These are phyloP conservation scores for Tardiomyces depauwii DNA, from an alignment of 1,139 yeast species.

Conservation along the genomic window DNA sequence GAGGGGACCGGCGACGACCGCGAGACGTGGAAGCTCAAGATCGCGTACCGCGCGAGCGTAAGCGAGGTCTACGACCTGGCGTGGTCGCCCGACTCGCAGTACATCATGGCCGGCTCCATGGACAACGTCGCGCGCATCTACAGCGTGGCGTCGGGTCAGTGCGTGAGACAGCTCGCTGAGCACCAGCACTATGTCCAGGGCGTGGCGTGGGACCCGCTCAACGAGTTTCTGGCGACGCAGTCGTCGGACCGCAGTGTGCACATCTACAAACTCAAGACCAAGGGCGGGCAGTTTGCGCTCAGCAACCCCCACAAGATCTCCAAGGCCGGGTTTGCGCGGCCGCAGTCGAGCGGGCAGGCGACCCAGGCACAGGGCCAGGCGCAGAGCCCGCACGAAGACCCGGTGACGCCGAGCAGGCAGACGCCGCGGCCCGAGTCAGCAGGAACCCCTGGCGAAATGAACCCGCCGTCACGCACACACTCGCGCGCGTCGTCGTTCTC, in stretches of 20 bases:
- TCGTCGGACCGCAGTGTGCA: slow-evolving; percentile 80
- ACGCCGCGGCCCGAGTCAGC: not conserved
- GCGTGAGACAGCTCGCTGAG: slow-evolving; percentile 53
- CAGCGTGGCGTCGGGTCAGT: slow-evolving; percentile 43
- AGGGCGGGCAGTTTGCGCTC: slow-evolving; percentile 29
- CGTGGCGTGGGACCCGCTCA: slow-evolving; percentile 85
- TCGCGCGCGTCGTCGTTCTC: slow-evolving; percentile 6
- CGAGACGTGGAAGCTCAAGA: slow-evolving; percentile 61
- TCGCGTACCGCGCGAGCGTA: slow-evolving; percentile 39
- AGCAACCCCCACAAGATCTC: slow-evolving; percentile 34
- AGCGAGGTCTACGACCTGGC: slow-evolving; percentile 82
- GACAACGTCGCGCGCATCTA: slow-evolving; percentile 73
- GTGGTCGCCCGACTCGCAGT: slow-evolving; percentile 80
- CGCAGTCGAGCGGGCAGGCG: not conserved
- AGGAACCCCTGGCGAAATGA: slow-evolving; percentile 7
- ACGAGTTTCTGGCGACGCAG: slow-evolving; percentile 71
- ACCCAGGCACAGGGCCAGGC: not conserved
- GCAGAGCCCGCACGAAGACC: not conserved
- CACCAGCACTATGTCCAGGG: slow-evolving; percentile 93
- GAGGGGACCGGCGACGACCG: slow-evolving; percentile 31
- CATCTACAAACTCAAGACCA: slow-evolving; percentile 38
- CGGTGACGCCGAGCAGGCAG: not conserved
- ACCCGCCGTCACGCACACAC: slow-evolving; percentile 18
- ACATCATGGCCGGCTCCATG: slow-evolving; percentile 82
- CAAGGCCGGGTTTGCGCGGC: slow-evolving; percentile 30